Percentiles rank a stretch among this genome's conserved stretches.
These are phyloP conservation scores for Phanerochaete carnosa DNA, from an alignment of 768 basidiomycete species.

Conservation along the genomic window DNA sequence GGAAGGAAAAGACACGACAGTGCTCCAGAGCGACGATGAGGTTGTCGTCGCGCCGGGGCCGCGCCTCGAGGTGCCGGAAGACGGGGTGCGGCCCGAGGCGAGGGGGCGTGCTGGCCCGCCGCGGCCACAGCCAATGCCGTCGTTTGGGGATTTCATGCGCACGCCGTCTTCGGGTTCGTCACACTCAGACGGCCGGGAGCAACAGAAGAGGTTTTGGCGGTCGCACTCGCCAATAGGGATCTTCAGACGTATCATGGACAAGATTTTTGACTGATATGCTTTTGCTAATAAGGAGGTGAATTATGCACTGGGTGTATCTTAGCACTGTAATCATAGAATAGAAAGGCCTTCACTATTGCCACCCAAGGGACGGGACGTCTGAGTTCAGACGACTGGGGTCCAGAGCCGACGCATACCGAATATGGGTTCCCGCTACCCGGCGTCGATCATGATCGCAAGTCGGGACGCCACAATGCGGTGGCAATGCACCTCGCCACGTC, in stretches of 20 bases:
- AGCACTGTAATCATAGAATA: background rate
- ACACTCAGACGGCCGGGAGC: background rate
- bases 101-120: background rate
- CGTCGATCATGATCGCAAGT: no score
- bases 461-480: no score
- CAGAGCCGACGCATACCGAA: no score
- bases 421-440: no score
- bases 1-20: background rate
- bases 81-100: background rate
- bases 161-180: background rate
- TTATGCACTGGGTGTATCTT: background rate
- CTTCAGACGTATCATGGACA: conserved; percentile 17
- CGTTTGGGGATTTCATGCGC: conserved; percentile 2
- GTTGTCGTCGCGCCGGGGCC: background rate
- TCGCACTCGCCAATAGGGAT: conserved; percentile 12
- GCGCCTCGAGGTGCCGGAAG: background rate
- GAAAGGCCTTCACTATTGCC: no score
- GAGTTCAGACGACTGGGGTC: no score
- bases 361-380: no score
- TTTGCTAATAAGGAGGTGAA: background rate
- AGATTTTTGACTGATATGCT: conserved; percentile 10
- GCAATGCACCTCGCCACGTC: no score
- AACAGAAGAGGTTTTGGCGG: background rate
- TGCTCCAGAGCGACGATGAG: background rate
- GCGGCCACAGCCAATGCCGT: conserved; percentile 7